A percentile compares a stretch with the other conserved stretches of the same genome.
Evolutionary conservation across 2,329 filamentous ascomycete genomes (phyloP).

Genomic region (Diaporthe batatas): DNA sequence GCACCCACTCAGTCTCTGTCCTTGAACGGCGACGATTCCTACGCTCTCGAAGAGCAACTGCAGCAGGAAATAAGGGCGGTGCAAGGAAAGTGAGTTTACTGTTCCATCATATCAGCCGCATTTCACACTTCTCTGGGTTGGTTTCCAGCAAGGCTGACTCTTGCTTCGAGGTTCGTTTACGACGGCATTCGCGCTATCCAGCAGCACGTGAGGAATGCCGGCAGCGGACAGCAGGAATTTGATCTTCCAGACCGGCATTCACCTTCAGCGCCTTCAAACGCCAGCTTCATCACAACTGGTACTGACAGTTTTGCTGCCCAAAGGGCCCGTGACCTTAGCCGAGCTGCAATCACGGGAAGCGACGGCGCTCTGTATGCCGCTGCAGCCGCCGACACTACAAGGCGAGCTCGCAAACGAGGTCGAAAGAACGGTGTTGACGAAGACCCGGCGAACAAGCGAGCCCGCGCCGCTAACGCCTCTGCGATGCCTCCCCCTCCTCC

Average conservation of each 20-base stretch:
- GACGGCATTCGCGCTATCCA: slow-evolving; percentile 25
- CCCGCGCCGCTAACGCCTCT: slow-evolving; percentile 32
- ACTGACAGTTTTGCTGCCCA: slow-evolving; percentile 31
- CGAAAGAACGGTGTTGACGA: slow-evolving; percentile 36
- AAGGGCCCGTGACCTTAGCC: slow-evolving; percentile 31
- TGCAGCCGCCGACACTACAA: slow-evolving; percentile 22
- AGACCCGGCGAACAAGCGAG: slow-evolving; percentile 35
- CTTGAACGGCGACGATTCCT: slow-evolving; percentile 22
- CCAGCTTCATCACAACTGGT: slow-evolving; percentile 21
- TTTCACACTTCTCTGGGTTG: not conserved
- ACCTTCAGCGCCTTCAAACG: not conserved
- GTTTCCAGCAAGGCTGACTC: slow-evolving; percentile 34
- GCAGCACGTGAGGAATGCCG: slow-evolving; percentile 12
- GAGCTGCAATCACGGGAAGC: slow-evolving; percentile 27
- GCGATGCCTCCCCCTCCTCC: slow-evolving; percentile 37
- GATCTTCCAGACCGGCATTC: not conserved
- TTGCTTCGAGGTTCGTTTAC: slow-evolving; percentile 25
- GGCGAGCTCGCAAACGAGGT: slow-evolving; percentile 34
- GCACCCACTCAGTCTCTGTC: slow-evolving; percentile 10
- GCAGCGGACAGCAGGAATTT: slow-evolving; percentile 3
- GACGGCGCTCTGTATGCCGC: slow-evolving; percentile 35
- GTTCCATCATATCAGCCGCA: not conserved
- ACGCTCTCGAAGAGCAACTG: slow-evolving; percentile 23
- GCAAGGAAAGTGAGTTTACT: slow-evolving; percentile 33
- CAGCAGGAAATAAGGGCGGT: slow-evolving; percentile 27